These are phyloP conservation scores for Trypanosoma cruzi DNA, from an alignment of 208 protist species.

Conservation along the genomic window DNA sequence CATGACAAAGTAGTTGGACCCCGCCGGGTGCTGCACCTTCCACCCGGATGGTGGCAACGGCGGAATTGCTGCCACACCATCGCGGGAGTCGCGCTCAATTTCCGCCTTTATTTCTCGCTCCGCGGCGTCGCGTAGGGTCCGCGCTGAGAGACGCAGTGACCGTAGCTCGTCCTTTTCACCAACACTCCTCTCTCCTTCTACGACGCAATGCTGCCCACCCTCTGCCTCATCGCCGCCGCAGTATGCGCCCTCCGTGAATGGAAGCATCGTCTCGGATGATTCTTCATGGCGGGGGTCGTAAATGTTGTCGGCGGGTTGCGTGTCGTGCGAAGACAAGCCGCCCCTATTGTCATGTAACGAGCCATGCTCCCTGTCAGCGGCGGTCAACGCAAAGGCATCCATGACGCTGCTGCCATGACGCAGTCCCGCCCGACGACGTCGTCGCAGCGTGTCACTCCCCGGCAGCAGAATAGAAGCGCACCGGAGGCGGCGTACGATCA, in stretches of 20 bases:
- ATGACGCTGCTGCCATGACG: neutral
- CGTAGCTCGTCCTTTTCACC: conserved; percentile 15
- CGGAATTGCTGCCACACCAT: conserved; percentile 70
- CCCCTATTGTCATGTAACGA: neutral
- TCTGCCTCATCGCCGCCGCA: neutral
- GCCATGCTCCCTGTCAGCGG: neutral
- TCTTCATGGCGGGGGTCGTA: neutral
- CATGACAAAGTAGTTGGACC: conserved; percentile 70
- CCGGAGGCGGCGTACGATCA: neutral
- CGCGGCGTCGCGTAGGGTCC: conserved; percentile 25
- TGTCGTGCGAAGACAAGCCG: neutral
- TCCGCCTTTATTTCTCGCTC: conserved; percentile 65
- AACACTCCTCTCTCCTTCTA: neutral
- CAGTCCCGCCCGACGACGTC: neutral
- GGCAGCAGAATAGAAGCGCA: neutral
- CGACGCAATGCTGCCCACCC: neutral
- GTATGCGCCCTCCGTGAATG: neutral
- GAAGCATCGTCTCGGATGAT: neutral
- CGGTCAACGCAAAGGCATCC: neutral
- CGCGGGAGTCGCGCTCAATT: conserved; percentile 61
- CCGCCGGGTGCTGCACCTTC: conserved; percentile 56
- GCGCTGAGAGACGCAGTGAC: conserved; percentile 20
- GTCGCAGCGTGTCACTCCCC: conserved; percentile 1
- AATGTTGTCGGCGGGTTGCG: neutral
- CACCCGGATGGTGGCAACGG: conserved; percentile 72